Percentiles rank a stretch among this genome's conserved stretches.
Evolutionary conservation across 192 early-diverging fungal species (phyloP).

Genomic region (Linnemannia zychae): DNA sequence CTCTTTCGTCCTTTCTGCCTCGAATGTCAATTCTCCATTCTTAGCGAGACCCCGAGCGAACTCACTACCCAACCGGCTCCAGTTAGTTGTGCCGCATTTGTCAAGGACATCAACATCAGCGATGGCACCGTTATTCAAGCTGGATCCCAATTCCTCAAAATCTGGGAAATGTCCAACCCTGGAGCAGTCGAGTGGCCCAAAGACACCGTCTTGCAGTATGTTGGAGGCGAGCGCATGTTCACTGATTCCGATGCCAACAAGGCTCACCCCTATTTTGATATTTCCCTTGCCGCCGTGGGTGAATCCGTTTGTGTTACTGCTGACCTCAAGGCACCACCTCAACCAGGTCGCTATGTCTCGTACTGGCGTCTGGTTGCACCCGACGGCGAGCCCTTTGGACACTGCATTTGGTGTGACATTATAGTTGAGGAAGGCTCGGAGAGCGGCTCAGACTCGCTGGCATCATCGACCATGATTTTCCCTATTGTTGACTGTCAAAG

Average conservation of each 20-base stretch:
- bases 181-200: conserved; percentile 72
- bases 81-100: conserved; percentile 57
- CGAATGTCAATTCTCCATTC: neutral
- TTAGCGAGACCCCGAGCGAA: neutral
- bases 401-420: conserved; percentile 77
- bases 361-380: conserved; percentile 73
- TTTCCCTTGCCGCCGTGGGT: conserved; percentile 64
- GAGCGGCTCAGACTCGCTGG: conserved; percentile 54
- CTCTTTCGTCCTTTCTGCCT: neutral
- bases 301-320: conserved; percentile 70
- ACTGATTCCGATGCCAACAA: conserved; percentile 55
- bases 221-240: conserved; percentile 67
- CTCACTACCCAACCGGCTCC: neutral
- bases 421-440: conserved; percentile 63
- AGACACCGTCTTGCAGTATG: conserved; percentile 66
- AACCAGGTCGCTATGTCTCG: conserved; percentile 70
- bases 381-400: conserved; percentile 73
- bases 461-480: conserved; percentile 61
- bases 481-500: conserved; percentile 54
- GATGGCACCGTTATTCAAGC: conserved; percentile 70
- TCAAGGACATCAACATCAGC: conserved; percentile 77
- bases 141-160: conserved; percentile 74
- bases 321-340: conserved; percentile 73
- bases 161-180: conserved; percentile 77
- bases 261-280: conserved; percentile 36